Evolutionary conservation across 345 rosid genomes (phyloP).

Genomic region (Eucalyptus pauciflora): DNA sequence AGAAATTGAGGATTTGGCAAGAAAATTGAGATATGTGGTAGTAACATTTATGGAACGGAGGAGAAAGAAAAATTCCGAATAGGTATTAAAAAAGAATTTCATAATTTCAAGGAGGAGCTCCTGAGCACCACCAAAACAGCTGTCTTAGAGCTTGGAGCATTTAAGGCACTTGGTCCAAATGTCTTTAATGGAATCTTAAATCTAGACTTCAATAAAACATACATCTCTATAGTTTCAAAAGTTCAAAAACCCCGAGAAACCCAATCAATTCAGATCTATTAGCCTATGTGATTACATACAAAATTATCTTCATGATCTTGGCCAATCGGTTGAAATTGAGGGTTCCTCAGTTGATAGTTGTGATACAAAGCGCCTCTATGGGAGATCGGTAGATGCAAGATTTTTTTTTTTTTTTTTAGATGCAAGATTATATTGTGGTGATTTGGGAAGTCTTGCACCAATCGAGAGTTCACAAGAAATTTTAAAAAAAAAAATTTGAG

Average conservation of each 20-base stretch:
- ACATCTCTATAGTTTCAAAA: not conserved
- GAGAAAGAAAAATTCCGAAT: not conserved
- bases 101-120: not conserved
- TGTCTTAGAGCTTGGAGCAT: too few relatives aligned
- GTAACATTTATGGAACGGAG: not conserved
- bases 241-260: fast-evolving
- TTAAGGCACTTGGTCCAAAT: fast-evolving
- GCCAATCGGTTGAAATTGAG: fast-evolving
- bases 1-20: not conserved
- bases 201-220: fast-evolving
- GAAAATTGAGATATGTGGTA: not conserved
- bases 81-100: fast-evolving
- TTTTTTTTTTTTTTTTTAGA: too few relatives aligned
- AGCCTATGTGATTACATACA: fast-evolving
- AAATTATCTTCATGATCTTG: not conserved
- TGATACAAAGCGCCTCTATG: not conserved
- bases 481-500: too few relatives aligned
- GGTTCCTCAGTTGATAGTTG: fast-evolving
- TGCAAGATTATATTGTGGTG: too few relatives aligned
- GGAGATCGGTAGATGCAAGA: fast-evolving
- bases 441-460: too few relatives aligned
- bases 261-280: fast-evolving
- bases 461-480: too few relatives aligned
- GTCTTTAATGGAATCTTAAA: fast-evolving
- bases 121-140: too few relatives aligned